phyloP scores from a whole-genome alignment of 306 rosid genomes.

The Malus sylvestris region DNA sequence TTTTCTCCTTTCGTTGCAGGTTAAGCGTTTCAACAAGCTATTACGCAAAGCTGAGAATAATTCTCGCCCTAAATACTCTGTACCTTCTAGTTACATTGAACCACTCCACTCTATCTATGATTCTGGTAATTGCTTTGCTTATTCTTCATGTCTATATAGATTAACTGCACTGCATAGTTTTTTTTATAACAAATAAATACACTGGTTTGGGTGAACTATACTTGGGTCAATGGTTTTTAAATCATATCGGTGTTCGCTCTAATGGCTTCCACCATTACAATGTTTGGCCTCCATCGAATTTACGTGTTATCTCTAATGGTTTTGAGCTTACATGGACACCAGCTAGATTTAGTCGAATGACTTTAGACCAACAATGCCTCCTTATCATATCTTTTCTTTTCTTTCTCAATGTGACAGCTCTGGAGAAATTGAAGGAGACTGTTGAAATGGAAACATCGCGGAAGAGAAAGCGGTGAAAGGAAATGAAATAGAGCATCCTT shows the following conservation, averaged over 20 bases:
- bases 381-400: background rate
- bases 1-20: constrained; percentile 38
- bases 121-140: constrained; percentile 48
- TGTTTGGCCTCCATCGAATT: background rate
- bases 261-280: background rate
- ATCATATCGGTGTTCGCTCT: background rate
- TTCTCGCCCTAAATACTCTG: constrained; percentile 38
- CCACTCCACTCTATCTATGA: constrained; percentile 44
- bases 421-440: constrained; percentile 52
- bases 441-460: constrained; percentile 43
- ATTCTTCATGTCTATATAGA: background rate
- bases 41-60: constrained; percentile 70
- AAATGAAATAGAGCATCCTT: constrained; percentile 1
- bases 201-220: background rate
- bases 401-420: constrained; percentile 37
- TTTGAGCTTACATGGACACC: background rate
- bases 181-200: background rate
- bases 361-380: background rate
- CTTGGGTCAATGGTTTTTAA: background rate
- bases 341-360: background rate
- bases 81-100: constrained; percentile 57
- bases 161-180: background rate
- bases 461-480: constrained; percentile 36
- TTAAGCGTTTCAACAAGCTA: constrained; percentile 66
- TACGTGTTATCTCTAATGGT: background rate